Evolutionary conservation across 2,329 filamentous ascomycete species (phyloP), one percentile per base, ranked within the genome.

Genomic region (Talaromyces sp.): DNA sequence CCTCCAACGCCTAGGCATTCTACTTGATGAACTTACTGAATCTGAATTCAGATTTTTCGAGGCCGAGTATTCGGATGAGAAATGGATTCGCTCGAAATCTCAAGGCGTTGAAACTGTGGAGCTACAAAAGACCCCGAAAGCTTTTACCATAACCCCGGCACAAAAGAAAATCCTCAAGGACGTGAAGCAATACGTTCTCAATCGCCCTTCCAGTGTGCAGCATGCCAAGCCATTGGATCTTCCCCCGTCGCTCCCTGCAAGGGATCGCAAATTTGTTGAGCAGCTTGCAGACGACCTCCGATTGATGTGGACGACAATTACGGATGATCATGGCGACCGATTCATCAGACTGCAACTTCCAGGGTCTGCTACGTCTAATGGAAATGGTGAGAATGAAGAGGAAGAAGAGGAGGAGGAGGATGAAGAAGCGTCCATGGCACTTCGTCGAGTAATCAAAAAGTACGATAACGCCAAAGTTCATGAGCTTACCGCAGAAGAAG

Each of bases 31-130:
- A 72, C 81, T 99, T 60, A 89, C 89, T 58, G 89, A 93, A 70
- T 90, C 96, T 60, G 94, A 99, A 74, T 88, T 89, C 70, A 85
- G 89, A n/a, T 90, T 94, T 69, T 99, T 99, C 68, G 93, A 99
- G 75, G 83, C 87, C 46, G 95, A 97, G 69, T 88, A 92, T 65
- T 83, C 90, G 7, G 92, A 97, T 75, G 88, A 91, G 55, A 89
- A 88, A 69, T 99, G 94, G 94, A 89, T 96, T 70, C 91, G 89
- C 69, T 88, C 91, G 43, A 97, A 97, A 78, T 86, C 88, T 66
- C 86, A 86, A 56, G 88, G 88, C 61, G 80, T 84, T 59, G 86
- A 88, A 65, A 87, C 87, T 72, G 79, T 85, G 46, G 85, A 86
- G 65, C 77, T 75, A 26, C 70, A 81, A 17, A 81, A 81, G 66